A percentile compares a stretch with the other conserved stretches of the same genome.
Evolutionary conservation across 306 rosid species (phyloP).

Genomic region (Citrullus colocynthis): DNA sequence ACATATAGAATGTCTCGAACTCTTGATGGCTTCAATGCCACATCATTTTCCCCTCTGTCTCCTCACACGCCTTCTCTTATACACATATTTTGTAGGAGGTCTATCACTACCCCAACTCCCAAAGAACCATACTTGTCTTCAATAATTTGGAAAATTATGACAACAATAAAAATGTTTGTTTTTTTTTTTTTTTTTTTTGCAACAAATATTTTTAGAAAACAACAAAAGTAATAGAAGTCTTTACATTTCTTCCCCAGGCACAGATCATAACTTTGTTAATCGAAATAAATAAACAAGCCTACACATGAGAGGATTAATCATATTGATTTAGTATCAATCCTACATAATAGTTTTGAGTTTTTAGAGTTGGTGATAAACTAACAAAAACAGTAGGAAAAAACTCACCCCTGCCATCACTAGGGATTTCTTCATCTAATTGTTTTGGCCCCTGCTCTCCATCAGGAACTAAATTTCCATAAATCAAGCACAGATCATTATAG

Average conservation of each 20-base stretch:
- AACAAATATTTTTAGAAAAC: no score
- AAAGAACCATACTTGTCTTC: no score
- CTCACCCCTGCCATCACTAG: constrained; percentile 19
- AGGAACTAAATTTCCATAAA: constrained; percentile 32
- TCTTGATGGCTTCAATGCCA: no score
- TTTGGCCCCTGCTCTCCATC: constrained; percentile 5
- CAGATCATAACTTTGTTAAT: background rate
- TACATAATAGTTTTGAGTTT: background rate
- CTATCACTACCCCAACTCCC: no score
- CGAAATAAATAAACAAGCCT: background rate
- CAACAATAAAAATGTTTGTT: background rate
- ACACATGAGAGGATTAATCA: background rate
- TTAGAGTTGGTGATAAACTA: background rate
- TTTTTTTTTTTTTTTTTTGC: background rate
- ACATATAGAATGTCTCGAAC: no score
- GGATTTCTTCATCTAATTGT: constrained; percentile 11
- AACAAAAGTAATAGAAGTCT: background rate
- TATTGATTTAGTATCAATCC: background rate
- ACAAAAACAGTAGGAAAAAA: background rate
- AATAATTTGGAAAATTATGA: background rate
- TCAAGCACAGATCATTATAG: constrained; percentile 39
- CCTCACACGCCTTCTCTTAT: no score
- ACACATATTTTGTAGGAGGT: no score
- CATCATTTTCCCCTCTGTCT: no score
- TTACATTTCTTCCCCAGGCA: background rate